Percentiles rank a stretch among this genome's conserved stretches.
phyloP scores from a whole-genome alignment of 176 grass and related monocot genomes.

The Stipa capillata region DNA sequence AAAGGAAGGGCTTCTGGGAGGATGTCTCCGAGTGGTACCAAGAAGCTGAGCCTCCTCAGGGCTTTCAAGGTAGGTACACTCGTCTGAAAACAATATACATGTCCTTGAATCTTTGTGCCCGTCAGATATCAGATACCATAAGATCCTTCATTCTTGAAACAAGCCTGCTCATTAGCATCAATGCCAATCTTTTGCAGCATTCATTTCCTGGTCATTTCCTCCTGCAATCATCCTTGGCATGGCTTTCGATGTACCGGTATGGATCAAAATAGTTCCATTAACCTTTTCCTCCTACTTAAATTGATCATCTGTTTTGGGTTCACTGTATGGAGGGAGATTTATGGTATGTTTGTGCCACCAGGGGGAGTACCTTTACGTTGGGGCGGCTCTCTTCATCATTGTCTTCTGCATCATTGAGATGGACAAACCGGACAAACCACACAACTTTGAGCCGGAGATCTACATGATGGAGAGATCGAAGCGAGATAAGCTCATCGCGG shows the following conservation, averaged over 20 bases:
- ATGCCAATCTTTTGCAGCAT: slow-evolving; percentile 36
- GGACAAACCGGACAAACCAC: slow-evolving; percentile 81
- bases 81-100: not conserved
- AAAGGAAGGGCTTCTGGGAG: slow-evolving; percentile 69
- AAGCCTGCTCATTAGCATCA: slow-evolving; percentile 15
- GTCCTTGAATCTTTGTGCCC: not conserved
- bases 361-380: slow-evolving; percentile 95
- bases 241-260: slow-evolving; percentile 76
- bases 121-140: not conserved
- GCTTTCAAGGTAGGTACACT: slow-evolving; percentile 63
- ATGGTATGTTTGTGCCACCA: slow-evolving; percentile 7
- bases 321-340: not conserved
- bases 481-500: slow-evolving; percentile 84
- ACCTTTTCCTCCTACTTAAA: not conserved
- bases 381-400: slow-evolving; percentile 57
- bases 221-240: slow-evolving; percentile 67
- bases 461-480: slow-evolving; percentile 89
- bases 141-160: not conserved
- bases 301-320: slow-evolving; percentile 13
- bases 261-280: not conserved
- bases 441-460: slow-evolving; percentile 96
- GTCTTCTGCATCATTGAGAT: slow-evolving; percentile 89
- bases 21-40: slow-evolving; percentile 54
- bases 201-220: slow-evolving; percentile 93
- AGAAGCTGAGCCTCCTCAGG: slow-evolving; percentile 75